Evolutionary conservation across 2,329 filamentous ascomycete species (phyloP), one percentile per base, ranked within the genome.

Genomic region (Paecilomyces fulvus): DNA sequence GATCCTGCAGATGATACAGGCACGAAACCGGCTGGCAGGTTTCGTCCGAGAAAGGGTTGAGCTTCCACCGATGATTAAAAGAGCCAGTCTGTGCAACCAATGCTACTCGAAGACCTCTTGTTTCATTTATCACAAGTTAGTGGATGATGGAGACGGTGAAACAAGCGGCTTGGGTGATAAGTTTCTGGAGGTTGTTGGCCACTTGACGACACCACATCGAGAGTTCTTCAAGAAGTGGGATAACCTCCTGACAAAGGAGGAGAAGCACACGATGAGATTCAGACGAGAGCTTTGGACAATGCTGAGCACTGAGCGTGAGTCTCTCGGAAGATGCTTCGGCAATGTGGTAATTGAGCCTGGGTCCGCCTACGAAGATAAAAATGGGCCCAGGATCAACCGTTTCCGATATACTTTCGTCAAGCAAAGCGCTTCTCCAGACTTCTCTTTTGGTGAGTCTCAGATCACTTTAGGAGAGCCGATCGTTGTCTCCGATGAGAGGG

Each of bases 201-300:
- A 95, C 67, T 79, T 96, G n/a, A 89, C 83, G 5, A 80, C 86
- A 1, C 77, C 75, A 0, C 89, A 96, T 66, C 84, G 84, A 62
- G 82, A 85, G 0, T 99, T 97, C 70, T 96, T 99, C 72, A 80
- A 88, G 60, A 96, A 94, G 68, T 99, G 94, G 94, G 94, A 99
- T 71, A 82, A 87, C 53, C 79, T 99, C 12, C 78, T 99, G 37
- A 97, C 92, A 0, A 94, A 94, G 69, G 94, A 99, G 75, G 94
- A 99, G 70, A 90, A 87, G 64, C 91, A 95, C 65, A 85, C 88
- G 67, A 87, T 94, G 68, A 95, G 89, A 66, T 87, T 91, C 60
- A 85, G 91, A 59, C 82, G 91, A 61, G 94, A 99, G 69, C 77
- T 99, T 2, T 99, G 94, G 94, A 96, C 92, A 0, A 95, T 99